Base-by-base conservation (phyloP, 805 yeast genomes). In the Saccharomycodes ludwigii region DNA sequence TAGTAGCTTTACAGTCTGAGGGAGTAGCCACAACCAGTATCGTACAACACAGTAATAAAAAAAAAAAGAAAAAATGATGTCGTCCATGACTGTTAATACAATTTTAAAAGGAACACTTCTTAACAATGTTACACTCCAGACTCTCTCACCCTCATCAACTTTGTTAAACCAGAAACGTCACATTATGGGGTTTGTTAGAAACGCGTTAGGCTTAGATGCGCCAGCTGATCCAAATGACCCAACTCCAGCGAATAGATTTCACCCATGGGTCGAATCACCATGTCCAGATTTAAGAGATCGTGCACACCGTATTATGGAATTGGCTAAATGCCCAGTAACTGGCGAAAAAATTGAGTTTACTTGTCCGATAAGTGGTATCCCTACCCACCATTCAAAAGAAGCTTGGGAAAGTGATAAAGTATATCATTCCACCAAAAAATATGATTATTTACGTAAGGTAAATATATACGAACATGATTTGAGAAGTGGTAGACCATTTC, bases 401-500 rank as follows among this genome's bases (percentile, higher is more conserved):
- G 95, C 95, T 1, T 91, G 96, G 95, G 76, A 76, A 47, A 58
- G 61, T 34, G 97, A 91, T 53, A 61, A 49, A 6, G 73, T 69
- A 16, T 86, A 86, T 53, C 95, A 83, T 47, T 48, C 59, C 16
- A 50, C 71, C 17, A 69, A 75, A 44, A 71, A 64, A 40, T 81
- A 80, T 54, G 82, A 84, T 48, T 57, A 71, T 27, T 68, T 91
- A 61, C 79, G 77, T 48, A 79, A 80, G 58, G 96, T 83, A 25
- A 91, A 91, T 56, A 71, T 82, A 32, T 88, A 76, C 56, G 98
- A 91, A 56, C 97, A 88, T 50, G 98, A 91, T 58, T 63, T 91
- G 42, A 72, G 97, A 54, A 76, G 91, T 24, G 97, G 96, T 3
- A 71, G 98, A 50, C 79, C 76, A 31, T 88, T 91, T 58, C 95